Conservation (phyloP, 2,329 filamentous ascomycete species). For the Penicillium sp. region DNA sequence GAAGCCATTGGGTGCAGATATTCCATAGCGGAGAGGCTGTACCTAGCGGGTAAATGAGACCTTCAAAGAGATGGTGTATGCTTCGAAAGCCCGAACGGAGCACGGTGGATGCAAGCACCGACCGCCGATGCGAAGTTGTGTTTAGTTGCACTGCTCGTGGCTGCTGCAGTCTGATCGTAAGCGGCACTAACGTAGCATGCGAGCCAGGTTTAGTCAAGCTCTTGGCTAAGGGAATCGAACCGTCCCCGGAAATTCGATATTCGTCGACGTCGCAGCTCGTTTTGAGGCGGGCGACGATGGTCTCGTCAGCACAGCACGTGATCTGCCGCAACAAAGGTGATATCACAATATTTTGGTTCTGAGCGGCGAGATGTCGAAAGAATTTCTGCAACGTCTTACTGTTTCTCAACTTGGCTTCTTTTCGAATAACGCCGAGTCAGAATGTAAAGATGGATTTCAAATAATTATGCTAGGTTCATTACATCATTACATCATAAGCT, state of each 20-base stretch:
- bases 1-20: background rate
- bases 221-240: background rate
- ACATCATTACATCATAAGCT: background rate
- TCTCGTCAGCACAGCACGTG: background rate
- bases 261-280: background rate
- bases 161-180: background rate
- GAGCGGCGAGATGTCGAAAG: background rate
- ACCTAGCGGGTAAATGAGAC: background rate
- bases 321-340: background rate
- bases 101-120: conserved; percentile 24
- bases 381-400: too few relatives aligned
- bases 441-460: too few relatives aligned
- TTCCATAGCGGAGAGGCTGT: background rate
- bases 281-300: background rate
- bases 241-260: background rate
- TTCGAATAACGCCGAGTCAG: too few relatives aligned
- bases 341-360: background rate
- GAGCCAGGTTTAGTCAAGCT: background rate
- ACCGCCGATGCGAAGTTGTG: conserved; percentile 14
- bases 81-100: conserved; percentile 9
- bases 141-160: background rate
- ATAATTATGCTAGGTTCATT: background rate
- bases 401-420: too few relatives aligned
- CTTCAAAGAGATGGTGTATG: background rate
- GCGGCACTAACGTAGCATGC: background rate